Base-by-base conservation (phyloP, 176 grass and related monocot species). In the Oryza meridionalis region DNA sequence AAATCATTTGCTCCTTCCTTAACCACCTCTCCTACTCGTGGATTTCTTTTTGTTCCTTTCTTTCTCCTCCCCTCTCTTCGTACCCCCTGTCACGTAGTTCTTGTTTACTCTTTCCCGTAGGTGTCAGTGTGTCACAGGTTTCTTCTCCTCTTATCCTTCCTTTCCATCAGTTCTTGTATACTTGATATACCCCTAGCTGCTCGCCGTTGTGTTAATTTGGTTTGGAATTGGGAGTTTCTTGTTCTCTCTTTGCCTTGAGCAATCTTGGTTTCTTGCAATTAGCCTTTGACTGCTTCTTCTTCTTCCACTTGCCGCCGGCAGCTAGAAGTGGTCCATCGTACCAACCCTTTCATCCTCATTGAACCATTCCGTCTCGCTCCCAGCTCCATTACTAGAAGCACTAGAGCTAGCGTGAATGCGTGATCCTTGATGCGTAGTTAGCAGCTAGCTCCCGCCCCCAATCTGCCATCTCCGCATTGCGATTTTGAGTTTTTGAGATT, bases 1-100 rank as follows among this genome's bases (percentile, higher is more conserved):
- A 89, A 89, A 90, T 82, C 59, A 78, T 40, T 82, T 78, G 47
- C 19, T 45, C n/a, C 49, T 75, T 74, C 38, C 38, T 40, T 40
- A 73, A 50, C 81, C 40, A 49, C 76, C 70, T 61, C 9, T 19
- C 61, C 10, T 11, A 9, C 77, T 81, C 64, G 25, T 77, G 78
- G 73, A 78, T 86, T 51, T 86, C 58, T 21, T 87, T 67, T 67
- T 45, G 29, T 65, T 68, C 49, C 8, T 49, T 84, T 64, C 43
- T 21, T 62, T 62, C 43, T 64, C 43, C 29, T 62, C 43, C 32
- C 42, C 27, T 61, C 51, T 58, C 6, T 67, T 66, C 88, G 55
- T 66, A 82, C 65, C 6, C 14, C 40, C 82, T 9, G 44, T 79
- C 86, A 88, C 86, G 86, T 79, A 33, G 12, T 64, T 1, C 65